Evolutionary conservation across 495 filamentous ascomycete genomes (phyloP).

Genomic region (Penicillium lividum): DNA sequence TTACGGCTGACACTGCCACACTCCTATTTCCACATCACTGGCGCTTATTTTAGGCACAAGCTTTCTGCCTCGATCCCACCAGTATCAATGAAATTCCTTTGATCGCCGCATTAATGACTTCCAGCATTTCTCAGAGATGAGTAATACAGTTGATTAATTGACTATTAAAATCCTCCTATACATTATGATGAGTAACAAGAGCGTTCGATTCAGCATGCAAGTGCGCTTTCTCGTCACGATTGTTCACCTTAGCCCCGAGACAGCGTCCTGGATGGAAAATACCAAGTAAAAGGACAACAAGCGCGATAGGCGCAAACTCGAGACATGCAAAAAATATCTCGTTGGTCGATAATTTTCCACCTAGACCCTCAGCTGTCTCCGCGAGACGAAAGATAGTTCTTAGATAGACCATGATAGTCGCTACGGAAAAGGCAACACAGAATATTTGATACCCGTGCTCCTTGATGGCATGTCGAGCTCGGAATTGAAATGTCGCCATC

Average conservation of each 20-base stretch:
- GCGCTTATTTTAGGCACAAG: too few relatives aligned
- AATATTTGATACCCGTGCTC: slow-evolving; percentile 10
- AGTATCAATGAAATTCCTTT: too few relatives aligned
- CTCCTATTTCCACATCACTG: too few relatives aligned
- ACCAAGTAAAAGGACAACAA: slow-evolving; percentile 44
- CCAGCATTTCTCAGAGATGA: too few relatives aligned
- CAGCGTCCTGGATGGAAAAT: slow-evolving; percentile 49
- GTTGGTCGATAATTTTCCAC: slow-evolving; percentile 41
- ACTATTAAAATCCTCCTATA: too few relatives aligned
- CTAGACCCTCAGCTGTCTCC: slow-evolving; percentile 54
- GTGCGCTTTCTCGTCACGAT: too few relatives aligned
- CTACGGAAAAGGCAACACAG: slow-evolving; percentile 29
- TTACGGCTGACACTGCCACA: too few relatives aligned
- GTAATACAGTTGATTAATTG: too few relatives aligned
- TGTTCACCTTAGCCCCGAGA: slow-evolving; percentile 8
- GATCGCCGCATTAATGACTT: too few relatives aligned
- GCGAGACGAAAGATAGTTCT: slow-evolving; percentile 55
- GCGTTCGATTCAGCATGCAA: too few relatives aligned
- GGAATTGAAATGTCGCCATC: slow-evolving; percentile 24
- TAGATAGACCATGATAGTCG: slow-evolving; percentile 52
- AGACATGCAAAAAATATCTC: slow-evolving; percentile 54
- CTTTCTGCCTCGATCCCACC: too few relatives aligned
- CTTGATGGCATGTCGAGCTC: slow-evolving; percentile 14
- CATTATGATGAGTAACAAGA: too few relatives aligned
- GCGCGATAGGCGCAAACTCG: slow-evolving; percentile 54